A percentile compares a stretch with the other conserved stretches of the same genome.
phyloP scores from a whole-genome alignment of 805 yeast genomes.

The Ogataea siamensis region DNA sequence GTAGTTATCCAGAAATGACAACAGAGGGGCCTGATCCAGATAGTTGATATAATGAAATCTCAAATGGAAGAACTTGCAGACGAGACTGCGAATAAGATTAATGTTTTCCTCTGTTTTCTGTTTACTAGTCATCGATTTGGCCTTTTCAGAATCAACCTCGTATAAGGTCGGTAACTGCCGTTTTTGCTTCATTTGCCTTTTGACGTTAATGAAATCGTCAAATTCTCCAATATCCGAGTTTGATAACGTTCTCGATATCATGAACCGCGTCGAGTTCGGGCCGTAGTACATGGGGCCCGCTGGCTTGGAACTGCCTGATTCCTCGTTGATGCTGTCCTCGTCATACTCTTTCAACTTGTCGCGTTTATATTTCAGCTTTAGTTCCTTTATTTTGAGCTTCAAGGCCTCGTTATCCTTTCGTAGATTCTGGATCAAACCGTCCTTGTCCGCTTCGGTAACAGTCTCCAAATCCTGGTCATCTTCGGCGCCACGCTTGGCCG shows the following conservation, averaged over 20 bases:
- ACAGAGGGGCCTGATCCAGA: constrained; percentile 34
- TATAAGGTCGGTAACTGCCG: constrained; percentile 28
- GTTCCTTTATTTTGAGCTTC: constrained; percentile 28
- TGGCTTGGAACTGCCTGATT: constrained; percentile 1
- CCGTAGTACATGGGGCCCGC: constrained; percentile 42
- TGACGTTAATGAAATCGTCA: constrained; percentile 30
- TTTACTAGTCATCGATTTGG: constrained; percentile 12
- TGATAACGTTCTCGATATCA: constrained; percentile 39
- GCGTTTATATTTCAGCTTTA: constrained; percentile 25
- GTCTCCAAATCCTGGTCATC: constrained; percentile 1
- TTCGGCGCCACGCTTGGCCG: constrained; percentile 3
- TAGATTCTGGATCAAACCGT: constrained; percentile 11
- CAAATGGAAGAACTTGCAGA: constrained; percentile 42
- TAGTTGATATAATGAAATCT: constrained; percentile 41
- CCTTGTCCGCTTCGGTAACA: constrained; percentile 9
- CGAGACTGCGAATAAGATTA: constrained; percentile 34
- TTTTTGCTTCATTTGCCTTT: constrained; percentile 30
- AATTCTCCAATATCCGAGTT: constrained; percentile 30
- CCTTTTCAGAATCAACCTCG: constrained; percentile 6
- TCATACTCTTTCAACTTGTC: constrained; percentile 17
- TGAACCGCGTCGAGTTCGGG: constrained; percentile 47
- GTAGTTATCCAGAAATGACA: constrained; percentile 40
- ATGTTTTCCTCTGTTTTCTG: constrained; percentile 33
- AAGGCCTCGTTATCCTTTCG: constrained; percentile 32
- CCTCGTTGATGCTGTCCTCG: constrained; percentile 11